Evolutionary conservation across 495 filamentous ascomycete species (phyloP), one percentile per base, ranked within the genome.

Genomic region (Penicillium arizonense): DNA sequence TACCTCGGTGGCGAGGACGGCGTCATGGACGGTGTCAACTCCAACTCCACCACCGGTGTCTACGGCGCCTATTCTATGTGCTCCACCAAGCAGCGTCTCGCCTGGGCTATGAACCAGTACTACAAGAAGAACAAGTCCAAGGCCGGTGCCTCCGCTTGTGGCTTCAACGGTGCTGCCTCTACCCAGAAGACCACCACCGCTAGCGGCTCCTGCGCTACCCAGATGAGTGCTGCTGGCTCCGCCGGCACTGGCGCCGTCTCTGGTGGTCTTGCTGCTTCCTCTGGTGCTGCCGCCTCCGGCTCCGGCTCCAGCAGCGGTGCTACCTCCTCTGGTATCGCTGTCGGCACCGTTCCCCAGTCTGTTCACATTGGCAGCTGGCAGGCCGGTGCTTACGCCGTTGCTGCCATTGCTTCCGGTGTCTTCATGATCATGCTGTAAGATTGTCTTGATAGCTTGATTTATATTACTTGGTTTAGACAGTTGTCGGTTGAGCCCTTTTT

Each of bases 31-130:
- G 91, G 90, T 53, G 89, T 97, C 68, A 67, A 62, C 46, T 70
- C 78, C 56, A 87, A 96, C 68, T 75, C 75, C 18, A 81, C 78
- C 56, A 80, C 74, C 30, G 94, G 91, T 48, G 75, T 74, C 12
- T 98, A 95, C 70, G 94, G 94, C 30, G 85, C 90, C 12, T 97
- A 91, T 77, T 84, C 84, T 68, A 94, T 96, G 85, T 98, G 94
- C 79, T 82, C 77, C 56, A 44, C 83, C 59, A 81, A 77, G 56
- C 80, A 96, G 72, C 81, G 91, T 74, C 84, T 97, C 24, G 86
- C 82, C 37, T 96, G 83, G 67, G 90, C 86, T 46, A 83, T 97
- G 65, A 84, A 96, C 75, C 65, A 71, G 50, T 98, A 95, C 82
- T 94, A 91, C 76, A 66, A 83, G 48, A 70, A 72, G 58, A 68